Base-by-base conservation (phyloP, 2,329 filamentous ascomycete species). In the Tolypocladium pustulatum region DNA sequence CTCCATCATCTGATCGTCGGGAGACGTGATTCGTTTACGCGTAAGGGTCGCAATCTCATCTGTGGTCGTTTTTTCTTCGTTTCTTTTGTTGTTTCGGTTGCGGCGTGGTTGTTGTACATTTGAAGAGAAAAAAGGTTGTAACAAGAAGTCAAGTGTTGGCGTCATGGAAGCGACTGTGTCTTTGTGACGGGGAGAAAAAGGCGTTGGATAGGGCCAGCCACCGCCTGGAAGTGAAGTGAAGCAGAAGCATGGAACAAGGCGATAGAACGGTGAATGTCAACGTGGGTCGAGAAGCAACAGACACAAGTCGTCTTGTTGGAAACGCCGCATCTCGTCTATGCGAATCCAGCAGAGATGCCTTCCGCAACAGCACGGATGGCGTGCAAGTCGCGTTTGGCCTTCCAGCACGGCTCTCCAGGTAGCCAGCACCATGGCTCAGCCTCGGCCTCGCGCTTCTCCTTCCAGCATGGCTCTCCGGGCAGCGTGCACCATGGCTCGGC, bases 401-500 rank as follows among this genome's bases (percentile, higher is more conserved):
- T 53, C 73, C 71, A 73, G 73, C 73, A 75, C 27, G 70, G 62
- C 63, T 74, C 67, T 59, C 78, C 77, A 34, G 58, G 58, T 32
- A 67, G 65, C 61, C 66, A 61, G 66, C 76, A 78, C 60, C 68
- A 69, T 20, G 66, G 65, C 60, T 53, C 49, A 8, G 49, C 30
- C 9, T 3, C 15, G 10, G 49, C 49, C 1, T 52, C 49, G 30
- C 49, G 49, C 20, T 52, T 52, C 9, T n/a, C 17, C 20, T 52
- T 52, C 49, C 37, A 58, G 57, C 53, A 55, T 10, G 38, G 58
- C 62, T 69, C 60, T 49, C 72, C 71, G 15, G 62, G 49, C 9
- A 20, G 3, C 12, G 0, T 3, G 34, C 51, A 58, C 38, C 49
- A 55, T 0, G 67, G 59, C 38, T 60, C 59, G 17, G 49, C 49